Evolutionary conservation across 2,329 filamentous ascomycete species (phyloP).

Genomic region (Hawksworthiomyces lignivorus): DNA sequence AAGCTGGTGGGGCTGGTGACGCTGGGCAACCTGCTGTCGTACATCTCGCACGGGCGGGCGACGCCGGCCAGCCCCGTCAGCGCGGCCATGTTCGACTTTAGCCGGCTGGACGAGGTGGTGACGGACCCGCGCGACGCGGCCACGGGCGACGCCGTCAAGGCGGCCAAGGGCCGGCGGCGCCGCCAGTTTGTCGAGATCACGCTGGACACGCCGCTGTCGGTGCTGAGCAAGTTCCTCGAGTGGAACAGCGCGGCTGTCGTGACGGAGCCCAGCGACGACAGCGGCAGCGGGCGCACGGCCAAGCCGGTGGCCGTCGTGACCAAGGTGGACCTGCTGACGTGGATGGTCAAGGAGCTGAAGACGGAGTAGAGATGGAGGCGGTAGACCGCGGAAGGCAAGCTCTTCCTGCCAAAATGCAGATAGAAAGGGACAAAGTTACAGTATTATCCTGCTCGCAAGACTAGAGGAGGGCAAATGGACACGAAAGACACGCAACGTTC

Average conservation of each 20-base stretch:
- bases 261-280: conserved; percentile 61
- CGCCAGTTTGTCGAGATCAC: conserved; percentile 91
- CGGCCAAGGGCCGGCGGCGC: conserved; percentile 30
- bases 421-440: too few species aligned
- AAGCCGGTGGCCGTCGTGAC: conserved; percentile 89
- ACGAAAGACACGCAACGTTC: too few species aligned
- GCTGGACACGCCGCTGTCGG: conserved; percentile 72
- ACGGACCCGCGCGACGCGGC: conserved; percentile 71
- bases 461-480: too few species aligned
- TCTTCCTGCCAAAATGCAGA: too few species aligned
- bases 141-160: conserved; percentile 11
- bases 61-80: conserved; percentile 64
- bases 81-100: conserved; percentile 96
- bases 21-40: conserved; percentile 86
- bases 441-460: too few species aligned
- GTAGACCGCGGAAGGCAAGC: too few species aligned
- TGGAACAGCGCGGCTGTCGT: conserved; percentile 97
- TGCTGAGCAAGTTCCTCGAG: conserved; percentile 88
- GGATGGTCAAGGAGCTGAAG: conserved; percentile 66
- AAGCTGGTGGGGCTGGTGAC: conserved; percentile 88
- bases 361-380: too few species aligned
- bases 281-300: conserved; percentile 44
- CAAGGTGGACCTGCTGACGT: conserved; percentile 91
- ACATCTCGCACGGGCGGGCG: conserved; percentile 77
- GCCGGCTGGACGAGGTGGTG: conserved; percentile 76